Evolutionary conservation across 2,329 filamentous ascomycete genomes (phyloP), one percentile per base, ranked within the genome.

Genomic region (Calonectria ilicicola): DNA sequence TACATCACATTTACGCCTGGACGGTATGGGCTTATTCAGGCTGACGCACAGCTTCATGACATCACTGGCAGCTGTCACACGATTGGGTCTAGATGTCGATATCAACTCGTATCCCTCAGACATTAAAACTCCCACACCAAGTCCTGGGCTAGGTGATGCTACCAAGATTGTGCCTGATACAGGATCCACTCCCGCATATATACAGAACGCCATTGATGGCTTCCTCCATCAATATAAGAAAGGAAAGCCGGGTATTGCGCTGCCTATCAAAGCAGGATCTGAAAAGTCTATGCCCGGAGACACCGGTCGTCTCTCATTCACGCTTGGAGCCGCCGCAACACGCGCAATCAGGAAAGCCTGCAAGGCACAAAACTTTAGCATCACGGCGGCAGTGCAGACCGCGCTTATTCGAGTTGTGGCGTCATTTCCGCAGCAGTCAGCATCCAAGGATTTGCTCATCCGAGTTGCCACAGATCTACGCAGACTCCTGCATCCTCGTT

Each of bases 11-110:
- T 21, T 49, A 9, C 44, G 63, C 7, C 44, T 65, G n/a, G 63
- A 65, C 15, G 63, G 63, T 7, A 14, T 65, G 1, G 63, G 63
- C 8, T 6, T 65, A n/a, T 51, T 65, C 15, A 65, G 27, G 15
- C 15, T 65, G 1, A 40, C 44, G 10, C 44, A 65, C 35, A 65
- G 63, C n/a, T 51, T 51, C 63, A 65, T 65, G 63, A 49, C 14
- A 3, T 65, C 63, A 4, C 27, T 65, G 12, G 29, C 44, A 17
- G 38, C 63, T 12, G 63, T 65, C 32, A 42, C 47, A 14, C 63
- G 46, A 4, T 23, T 49, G 44, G 63, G 63, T 65, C 35, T 65
- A 3, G 44, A 65, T 9, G 29, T 29, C 7, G 40, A 51, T 23
- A 35, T 65, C n/a, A 19, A 42, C 14, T 49, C 44, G 15, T 65